Conservation (phyloP, 1,284 basidiomycete genomes). For the Trichosporon sp. region DNA sequence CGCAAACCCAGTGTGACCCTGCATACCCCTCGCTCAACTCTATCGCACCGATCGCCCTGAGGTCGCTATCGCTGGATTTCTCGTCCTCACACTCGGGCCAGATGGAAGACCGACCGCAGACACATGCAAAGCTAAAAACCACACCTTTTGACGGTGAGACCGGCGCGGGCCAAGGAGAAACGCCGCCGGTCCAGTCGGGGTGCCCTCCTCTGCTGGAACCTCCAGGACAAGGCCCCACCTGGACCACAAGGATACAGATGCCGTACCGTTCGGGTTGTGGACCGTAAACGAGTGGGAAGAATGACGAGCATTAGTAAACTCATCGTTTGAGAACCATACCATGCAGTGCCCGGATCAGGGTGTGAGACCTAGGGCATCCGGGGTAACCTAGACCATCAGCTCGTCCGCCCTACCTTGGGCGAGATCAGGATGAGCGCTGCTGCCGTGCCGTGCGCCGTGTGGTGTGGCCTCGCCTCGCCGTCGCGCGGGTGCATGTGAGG, state of each 20-base stretch:
- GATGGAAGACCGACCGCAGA: no score
- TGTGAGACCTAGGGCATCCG: not conserved
- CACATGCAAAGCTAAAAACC: no score
- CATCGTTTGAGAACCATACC: conserved; percentile 11
- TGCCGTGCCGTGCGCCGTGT: not conserved
- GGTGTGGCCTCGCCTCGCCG: not conserved
- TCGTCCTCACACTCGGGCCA: not conserved
- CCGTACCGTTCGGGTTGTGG: conserved; percentile 9
- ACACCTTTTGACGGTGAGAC: no score
- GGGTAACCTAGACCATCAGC: not conserved
- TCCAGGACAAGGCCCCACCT: not conserved
- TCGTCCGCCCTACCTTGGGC: not conserved
- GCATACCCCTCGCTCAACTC: conserved; percentile 14
- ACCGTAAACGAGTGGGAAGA: conserved; percentile 17
- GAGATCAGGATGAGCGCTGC: not conserved
- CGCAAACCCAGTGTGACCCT: conserved; percentile 10
- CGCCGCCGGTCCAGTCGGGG: no score
- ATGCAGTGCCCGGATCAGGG: not conserved
- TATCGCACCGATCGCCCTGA: conserved; percentile 11
- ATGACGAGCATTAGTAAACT: conserved; percentile 15
- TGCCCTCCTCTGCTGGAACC: no score
- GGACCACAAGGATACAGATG: not conserved
- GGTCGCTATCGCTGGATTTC: not conserved
- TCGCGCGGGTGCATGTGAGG: not conserved
- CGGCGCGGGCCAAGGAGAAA: no score